Conservation (phyloP, 2,329 filamentous ascomycete genomes). For the Xylariaceae sp. region DNA sequence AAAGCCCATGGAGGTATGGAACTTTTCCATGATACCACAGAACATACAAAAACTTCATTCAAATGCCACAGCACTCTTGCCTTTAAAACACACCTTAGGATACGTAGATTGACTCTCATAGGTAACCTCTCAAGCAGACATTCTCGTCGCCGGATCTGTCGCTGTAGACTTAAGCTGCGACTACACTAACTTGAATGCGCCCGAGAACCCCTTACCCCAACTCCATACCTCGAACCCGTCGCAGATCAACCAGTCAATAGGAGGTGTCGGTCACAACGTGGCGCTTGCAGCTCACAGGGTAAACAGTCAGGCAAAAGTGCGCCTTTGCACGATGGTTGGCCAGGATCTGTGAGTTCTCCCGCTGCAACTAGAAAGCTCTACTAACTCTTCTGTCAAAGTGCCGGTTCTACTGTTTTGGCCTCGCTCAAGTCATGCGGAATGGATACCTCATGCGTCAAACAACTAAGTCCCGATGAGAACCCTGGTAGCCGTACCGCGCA, state of each 20-base stretch:
- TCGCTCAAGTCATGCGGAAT: slow-evolving; percentile 61
- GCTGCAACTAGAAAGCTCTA: background rate
- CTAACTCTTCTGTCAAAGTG: slow-evolving; percentile 38
- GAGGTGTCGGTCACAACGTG: slow-evolving; percentile 89
- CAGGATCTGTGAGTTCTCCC: slow-evolving; percentile 59
- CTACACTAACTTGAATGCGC: slow-evolving; percentile 41
- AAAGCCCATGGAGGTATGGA: slow-evolving; percentile 23
- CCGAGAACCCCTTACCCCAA: slow-evolving; percentile 38
- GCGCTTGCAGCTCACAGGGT: slow-evolving; percentile 72
- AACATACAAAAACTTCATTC: background rate
- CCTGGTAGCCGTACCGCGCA: slow-evolving; percentile 69
- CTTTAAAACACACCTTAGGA: background rate
- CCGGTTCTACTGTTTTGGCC: slow-evolving; percentile 67
- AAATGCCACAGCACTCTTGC: background rate
- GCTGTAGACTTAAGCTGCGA: slow-evolving; percentile 86
- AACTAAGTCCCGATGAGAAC: slow-evolving; percentile 44
- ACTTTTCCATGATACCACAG: background rate
- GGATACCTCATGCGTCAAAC: slow-evolving; percentile 57
- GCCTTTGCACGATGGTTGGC: slow-evolving; percentile 74
- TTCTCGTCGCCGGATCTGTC: slow-evolving; percentile 87
- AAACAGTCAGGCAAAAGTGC: slow-evolving; percentile 55
- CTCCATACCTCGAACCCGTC: slow-evolving; percentile 83
- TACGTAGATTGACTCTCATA: slow-evolving; percentile 20
- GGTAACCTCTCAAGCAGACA: slow-evolving; percentile 43
- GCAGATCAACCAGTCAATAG: slow-evolving; percentile 72